Evolutionary conservation across 495 filamentous ascomycete species (phyloP), one percentile per base, ranked within the genome.

Genomic region (Lophium mytilinum): DNA sequence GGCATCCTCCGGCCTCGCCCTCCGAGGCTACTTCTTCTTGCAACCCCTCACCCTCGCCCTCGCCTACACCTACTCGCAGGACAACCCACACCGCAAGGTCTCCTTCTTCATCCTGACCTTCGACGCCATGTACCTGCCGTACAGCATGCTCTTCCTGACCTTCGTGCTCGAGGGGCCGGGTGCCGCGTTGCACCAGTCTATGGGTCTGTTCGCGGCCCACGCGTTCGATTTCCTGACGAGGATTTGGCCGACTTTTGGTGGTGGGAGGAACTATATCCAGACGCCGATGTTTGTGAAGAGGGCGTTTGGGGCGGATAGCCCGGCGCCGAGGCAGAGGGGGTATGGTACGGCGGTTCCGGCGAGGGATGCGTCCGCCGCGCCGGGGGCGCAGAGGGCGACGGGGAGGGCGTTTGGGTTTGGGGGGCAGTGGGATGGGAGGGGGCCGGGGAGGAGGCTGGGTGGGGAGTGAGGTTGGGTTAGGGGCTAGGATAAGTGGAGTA

Each of bases 211-310:
- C 37, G 88, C 88, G 15, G 90, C 89, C 19, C 91, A 95, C 68
- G 67, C 90, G 19, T 87, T 90, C 68, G 86, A 95, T 64, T 96
- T 95, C 65, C 68, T 94, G 43, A 89, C 86, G 3, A 78, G 84
- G 40, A 78, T 92, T 33, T 95, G 86, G 72, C 90, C 91, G 14
- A 79, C 82, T 41, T 91, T 91, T 71, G 90, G 89, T 18, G 84
- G 86, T 50, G 90, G 90, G 3, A 71, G 71, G 33, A 92, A 88
- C 63, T 78, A 81, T 51, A 71, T 95, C 45, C 70, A 69, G 14
- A 91, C 90, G 0, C 91, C 90, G 1, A 63, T 50, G 0, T 80
- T 87, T 50, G 66, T 95, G 52, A 80, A 76, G 51, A 71, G 79
- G 45, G 77, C 83, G 61, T 86, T 89, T 59, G 72, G 74, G 21